phyloP scores from a whole-genome alignment of 2,329 filamentous ascomycete genomes.

The Fonsecaea monophora region DNA sequence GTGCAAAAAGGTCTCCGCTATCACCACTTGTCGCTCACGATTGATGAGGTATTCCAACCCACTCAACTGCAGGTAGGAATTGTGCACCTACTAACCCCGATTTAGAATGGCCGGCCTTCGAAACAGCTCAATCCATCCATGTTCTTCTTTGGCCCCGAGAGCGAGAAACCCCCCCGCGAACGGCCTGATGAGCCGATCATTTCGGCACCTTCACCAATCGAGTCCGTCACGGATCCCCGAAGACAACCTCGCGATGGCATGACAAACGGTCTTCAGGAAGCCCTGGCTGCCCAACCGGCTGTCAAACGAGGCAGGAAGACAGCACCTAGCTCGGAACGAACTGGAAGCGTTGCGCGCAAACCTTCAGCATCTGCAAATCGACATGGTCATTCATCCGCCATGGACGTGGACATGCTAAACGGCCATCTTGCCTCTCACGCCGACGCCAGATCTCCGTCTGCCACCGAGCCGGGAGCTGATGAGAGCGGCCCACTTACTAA shows the following conservation, averaged over 20 bases:
- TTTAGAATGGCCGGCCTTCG: slow-evolving; percentile 39
- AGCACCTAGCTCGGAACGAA: slow-evolving; percentile 42
- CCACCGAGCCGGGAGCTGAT: slow-evolving; percentile 48
- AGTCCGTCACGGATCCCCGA: slow-evolving; percentile 38
- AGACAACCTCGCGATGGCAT: slow-evolving; percentile 47
- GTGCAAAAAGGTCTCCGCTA: slow-evolving; percentile 69
- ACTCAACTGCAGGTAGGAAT: not conserved
- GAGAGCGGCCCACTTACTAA: slow-evolving; percentile 43
- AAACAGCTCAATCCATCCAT: slow-evolving; percentile 46
- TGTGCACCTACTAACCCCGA: slow-evolving; percentile 28
- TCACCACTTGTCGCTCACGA: slow-evolving; percentile 51
- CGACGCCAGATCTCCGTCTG: slow-evolving; percentile 38
- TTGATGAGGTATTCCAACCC: slow-evolving; percentile 54
- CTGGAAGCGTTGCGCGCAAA: slow-evolving; percentile 43
- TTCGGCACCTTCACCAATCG: slow-evolving; percentile 42
- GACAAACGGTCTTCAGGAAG: slow-evolving; percentile 48
- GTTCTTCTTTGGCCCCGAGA: slow-evolving; percentile 57
- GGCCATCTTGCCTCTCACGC: slow-evolving; percentile 33
- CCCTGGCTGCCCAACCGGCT: slow-evolving; percentile 39
- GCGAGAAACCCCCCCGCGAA: slow-evolving; percentile 42
- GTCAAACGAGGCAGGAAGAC: slow-evolving; percentile 44
- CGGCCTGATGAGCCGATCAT: slow-evolving; percentile 40
- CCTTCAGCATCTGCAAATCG: slow-evolving; percentile 41
- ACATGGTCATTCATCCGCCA: slow-evolving; percentile 40
- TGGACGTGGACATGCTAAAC: slow-evolving; percentile 38